Conservation (phyloP, 768 basidiomycete genomes). For the Wakefieldia striispora region DNA sequence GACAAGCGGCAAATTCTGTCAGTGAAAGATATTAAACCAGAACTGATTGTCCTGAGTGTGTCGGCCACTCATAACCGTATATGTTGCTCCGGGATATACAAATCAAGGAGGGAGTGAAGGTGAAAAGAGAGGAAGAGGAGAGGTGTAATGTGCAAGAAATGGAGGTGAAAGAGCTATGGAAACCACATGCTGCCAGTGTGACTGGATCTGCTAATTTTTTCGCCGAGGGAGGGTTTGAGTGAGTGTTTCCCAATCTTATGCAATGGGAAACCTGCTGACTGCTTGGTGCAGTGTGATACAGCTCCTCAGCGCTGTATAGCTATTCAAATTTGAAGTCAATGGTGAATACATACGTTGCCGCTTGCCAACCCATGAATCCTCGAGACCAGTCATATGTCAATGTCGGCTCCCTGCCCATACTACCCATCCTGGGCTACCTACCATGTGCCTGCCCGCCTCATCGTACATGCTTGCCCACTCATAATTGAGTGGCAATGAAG, state of each 20-base stretch:
- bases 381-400: constrained; percentile 69
- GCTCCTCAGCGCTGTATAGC: constrained; percentile 54
- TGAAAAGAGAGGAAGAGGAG: constrained; percentile 49
- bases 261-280: neutral
- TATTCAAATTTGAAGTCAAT: constrained; percentile 52
- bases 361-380: constrained; percentile 61
- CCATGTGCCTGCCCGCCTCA: no score
- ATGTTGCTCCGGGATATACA: constrained; percentile 68
- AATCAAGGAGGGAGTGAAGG: constrained; percentile 57
- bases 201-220: constrained; percentile 59
- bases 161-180: constrained; percentile 70
- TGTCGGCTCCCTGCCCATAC: no score
- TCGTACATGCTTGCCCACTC: no score
- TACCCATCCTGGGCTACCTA: no score
- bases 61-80: constrained; percentile 51
- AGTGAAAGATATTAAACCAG: constrained; percentile 58
- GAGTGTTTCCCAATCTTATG: constrained; percentile 24
- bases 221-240: constrained; percentile 62
- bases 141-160: constrained; percentile 49
- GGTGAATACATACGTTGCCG: constrained; percentile 61
- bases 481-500: no score
- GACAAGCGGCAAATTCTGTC: constrained; percentile 75
- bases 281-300: constrained; percentile 25
- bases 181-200: constrained; percentile 54
- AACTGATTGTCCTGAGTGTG: constrained; percentile 55